Conservation (phyloP, 305 asterid species). For the Fraxinus velutina region DNA sequence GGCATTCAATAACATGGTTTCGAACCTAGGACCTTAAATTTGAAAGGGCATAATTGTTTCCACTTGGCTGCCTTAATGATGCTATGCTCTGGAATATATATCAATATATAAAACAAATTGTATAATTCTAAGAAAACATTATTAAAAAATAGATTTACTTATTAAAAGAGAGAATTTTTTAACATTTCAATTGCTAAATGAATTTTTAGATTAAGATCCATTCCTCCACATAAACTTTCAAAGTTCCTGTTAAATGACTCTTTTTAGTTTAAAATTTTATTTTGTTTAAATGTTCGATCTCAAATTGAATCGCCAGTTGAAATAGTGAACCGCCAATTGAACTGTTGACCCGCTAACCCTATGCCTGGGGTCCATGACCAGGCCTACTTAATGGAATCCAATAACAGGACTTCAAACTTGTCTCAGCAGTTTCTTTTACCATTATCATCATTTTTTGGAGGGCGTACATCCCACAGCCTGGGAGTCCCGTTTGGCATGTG, state of each 20-base stretch:
- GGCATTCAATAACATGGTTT: neutral
- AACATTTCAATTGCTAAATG: neutral
- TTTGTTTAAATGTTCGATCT: neutral
- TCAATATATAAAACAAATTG: neutral
- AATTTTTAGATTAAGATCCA: neutral
- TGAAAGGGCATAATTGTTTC: neutral
- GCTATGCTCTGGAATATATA: neutral
- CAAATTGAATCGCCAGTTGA: neutral
- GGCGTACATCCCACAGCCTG: neutral
- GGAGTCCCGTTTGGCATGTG: neutral
- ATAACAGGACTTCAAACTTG: neutral
- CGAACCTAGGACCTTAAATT: neutral
- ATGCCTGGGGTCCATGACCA: neutral
- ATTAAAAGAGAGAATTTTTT: neutral
- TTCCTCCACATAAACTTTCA: neutral
- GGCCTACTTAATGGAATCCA: neutral
- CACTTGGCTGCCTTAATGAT: neutral
- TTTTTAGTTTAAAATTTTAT: neutral
- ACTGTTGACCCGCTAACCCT: neutral
- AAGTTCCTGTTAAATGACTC: neutral
- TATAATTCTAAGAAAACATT: neutral
- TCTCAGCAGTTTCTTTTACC: neutral
- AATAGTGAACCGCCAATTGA: neutral
- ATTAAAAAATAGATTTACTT: neutral
- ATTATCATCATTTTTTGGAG: neutral